These are phyloP conservation scores for Ascochyta fabae DNA, from an alignment of 2,329 filamentous ascomycete genomes.

Conservation along the genomic window DNA sequence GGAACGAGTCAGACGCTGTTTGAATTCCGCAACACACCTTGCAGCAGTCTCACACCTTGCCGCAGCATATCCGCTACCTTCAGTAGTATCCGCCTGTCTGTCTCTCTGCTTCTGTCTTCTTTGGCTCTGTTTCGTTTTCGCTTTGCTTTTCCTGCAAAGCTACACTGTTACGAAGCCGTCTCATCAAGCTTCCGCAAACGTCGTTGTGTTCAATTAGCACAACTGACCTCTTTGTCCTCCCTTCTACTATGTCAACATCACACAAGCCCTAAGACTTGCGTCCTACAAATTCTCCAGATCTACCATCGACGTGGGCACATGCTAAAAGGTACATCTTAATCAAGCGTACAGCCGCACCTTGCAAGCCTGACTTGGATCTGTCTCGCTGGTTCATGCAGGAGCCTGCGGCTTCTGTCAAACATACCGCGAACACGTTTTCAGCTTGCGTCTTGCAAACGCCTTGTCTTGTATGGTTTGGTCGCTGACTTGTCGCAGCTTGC, in stretches of 20 bases:
- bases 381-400: slow-evolving; percentile 41
- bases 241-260: slow-evolving; percentile 39
- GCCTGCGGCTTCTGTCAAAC: slow-evolving; percentile 44
- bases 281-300: slow-evolving; percentile 24
- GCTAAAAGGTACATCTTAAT: slow-evolving; percentile 42
- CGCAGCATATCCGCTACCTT: slow-evolving; percentile 29
- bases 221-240: slow-evolving; percentile 41
- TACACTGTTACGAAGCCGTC: slow-evolving; percentile 38
- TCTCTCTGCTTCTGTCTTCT: slow-evolving; percentile 41
- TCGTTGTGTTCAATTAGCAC: slow-evolving; percentile 38
- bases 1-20: slow-evolving; percentile 39
- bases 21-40: slow-evolving; percentile 44
- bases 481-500: slow-evolving; percentile 47
- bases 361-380: slow-evolving; percentile 44
- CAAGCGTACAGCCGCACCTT: slow-evolving; percentile 33
- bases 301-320: slow-evolving; percentile 36
- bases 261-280: slow-evolving; percentile 38
- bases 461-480: slow-evolving; percentile 48
- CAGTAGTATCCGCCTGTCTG: slow-evolving; percentile 40
- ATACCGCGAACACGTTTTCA: slow-evolving; percentile 46
- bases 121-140: slow-evolving; percentile 31
- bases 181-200: slow-evolving; percentile 45
- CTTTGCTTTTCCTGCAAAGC: slow-evolving; percentile 47
- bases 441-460: slow-evolving; percentile 50
- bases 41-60: slow-evolving; percentile 28